Base-by-base conservation (phyloP, 2,329 filamentous ascomycete genomes). In the Aspergillus sojae region DNA sequence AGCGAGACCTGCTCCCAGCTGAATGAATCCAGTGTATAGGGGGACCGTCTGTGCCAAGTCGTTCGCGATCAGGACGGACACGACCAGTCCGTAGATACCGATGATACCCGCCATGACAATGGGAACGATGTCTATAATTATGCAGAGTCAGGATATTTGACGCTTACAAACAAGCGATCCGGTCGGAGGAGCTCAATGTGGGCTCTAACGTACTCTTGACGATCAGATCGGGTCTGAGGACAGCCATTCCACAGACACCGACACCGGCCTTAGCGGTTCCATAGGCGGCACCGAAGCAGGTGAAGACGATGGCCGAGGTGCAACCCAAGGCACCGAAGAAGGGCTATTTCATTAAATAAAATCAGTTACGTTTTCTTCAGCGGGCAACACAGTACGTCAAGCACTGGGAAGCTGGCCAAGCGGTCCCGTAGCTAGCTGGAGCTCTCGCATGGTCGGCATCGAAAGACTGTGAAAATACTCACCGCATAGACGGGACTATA, bases 81-180 rank as follows among this genome's bases (percentile, higher is more conserved):
- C 91, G 82, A 95, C 92, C 70, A 95, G 87, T 75, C 92, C 92
- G 84, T 95, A 99, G 82, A 99, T 98, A 91, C 93, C 95, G 83
- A 99, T 98, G 83, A 99, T 99, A 98, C 95, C 95, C 86, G 95
- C 95, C 95, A 99, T 99, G 89, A 99, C 97, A 83, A 98, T 95
- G 80, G 95, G 95, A 70, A 98, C 94, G 81, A 98, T 97, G 88
- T 97, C 94, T 98, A 71, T 11, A 56, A 57, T 34, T 6, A 21
- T 16, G 63, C 34, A 62, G 50, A 71, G 68, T 68, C 32, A 71
- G 58, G 50, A 58, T 46, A 12, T 16, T 30, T 32, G 10, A 45
- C 41, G 6, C 34, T n/a, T 36, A 1, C 19, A 45, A n/a, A 1
- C 19, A 43, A 19, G 9, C 21, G 14, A 10, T 6, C 45, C 12